phyloP scores from a whole-genome alignment of 176 grass and related monocot species.

The Pontederia paniculata region DNA sequence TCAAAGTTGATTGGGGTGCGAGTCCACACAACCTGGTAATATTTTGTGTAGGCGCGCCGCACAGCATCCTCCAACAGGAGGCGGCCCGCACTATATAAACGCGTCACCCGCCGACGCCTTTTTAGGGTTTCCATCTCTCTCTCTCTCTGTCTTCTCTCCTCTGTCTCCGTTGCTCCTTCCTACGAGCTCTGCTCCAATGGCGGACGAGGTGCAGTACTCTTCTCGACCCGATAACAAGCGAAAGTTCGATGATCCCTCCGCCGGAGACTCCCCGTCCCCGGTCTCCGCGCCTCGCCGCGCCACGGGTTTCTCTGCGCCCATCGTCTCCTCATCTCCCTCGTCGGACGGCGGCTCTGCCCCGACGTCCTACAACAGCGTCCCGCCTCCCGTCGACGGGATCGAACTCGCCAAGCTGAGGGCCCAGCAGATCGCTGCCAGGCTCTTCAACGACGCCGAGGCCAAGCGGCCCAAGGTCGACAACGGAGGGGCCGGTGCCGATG shows the following conservation, averaged over 20 bases:
- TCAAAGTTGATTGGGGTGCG: too few relatives aligned
- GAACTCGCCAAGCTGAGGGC: conserved; percentile 85
- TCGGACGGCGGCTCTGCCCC: background rate
- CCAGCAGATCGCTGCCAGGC: conserved; percentile 78
- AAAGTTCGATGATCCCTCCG: conserved; percentile 70
- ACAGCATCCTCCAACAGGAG: too few relatives aligned
- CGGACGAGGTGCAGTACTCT: conserved; percentile 50
- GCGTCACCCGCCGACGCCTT: too few relatives aligned
- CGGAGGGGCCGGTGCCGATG: conserved; percentile 37
- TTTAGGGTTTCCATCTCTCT: background rate
- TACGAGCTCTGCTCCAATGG: conserved; percentile 27
- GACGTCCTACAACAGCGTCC: conserved; percentile 65
- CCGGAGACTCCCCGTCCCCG: conserved; percentile 18
- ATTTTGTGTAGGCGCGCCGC: too few relatives aligned
- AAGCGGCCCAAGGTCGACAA: conserved; percentile 78
- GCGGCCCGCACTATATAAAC: too few relatives aligned
- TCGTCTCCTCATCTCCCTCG: conserved; percentile 25
- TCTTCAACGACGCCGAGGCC: conserved; percentile 81
- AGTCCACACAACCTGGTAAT: too few relatives aligned
- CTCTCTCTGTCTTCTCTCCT: conserved; percentile 4
- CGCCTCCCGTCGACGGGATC: conserved; percentile 72
- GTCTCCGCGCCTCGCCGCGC: conserved; percentile 16
- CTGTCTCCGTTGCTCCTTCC: conserved; percentile 32
- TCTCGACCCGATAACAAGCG: conserved; percentile 56
- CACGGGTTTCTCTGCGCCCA: conserved; percentile 67